Evolutionary conservation across 106 monocot genomes (phyloP).

Genomic region (Hemerocallis citrina): DNA sequence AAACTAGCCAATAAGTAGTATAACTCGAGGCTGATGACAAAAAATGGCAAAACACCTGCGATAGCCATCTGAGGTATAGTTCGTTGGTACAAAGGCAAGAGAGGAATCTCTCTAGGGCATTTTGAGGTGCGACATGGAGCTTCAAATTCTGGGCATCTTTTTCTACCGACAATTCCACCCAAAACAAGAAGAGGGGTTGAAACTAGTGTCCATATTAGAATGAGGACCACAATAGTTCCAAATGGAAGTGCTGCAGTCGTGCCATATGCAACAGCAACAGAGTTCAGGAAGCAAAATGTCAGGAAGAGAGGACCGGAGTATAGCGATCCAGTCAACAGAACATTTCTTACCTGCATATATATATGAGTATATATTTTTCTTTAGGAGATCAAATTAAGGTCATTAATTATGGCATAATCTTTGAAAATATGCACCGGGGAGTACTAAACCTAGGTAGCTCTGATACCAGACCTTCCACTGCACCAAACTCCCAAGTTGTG

Average conservation of each 20-base stretch:
- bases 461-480: too few species aligned
- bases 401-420: not conserved
- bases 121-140: slow-evolving; percentile 37
- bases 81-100: slow-evolving; percentile 38
- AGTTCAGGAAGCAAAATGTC: slow-evolving; percentile 39
- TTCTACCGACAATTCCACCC: slow-evolving; percentile 43
- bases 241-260: slow-evolving; percentile 42
- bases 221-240: slow-evolving; percentile 41
- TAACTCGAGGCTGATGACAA: too few species aligned
- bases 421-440: not conserved
- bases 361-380: not conserved
- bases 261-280: slow-evolving; percentile 31
- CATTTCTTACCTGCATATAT: slow-evolving; percentile 31
- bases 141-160: slow-evolving; percentile 26
- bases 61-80: too few species aligned
- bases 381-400: not conserved
- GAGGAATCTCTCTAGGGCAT: slow-evolving; percentile 38
- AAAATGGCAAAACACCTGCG: too few species aligned
- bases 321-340: slow-evolving; percentile 37
- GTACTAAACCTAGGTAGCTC: too few species aligned
- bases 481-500: too few species aligned
- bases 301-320: too few species aligned
- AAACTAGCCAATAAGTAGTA: too few species aligned
- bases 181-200: slow-evolving; percentile 38
- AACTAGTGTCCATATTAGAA: slow-evolving; percentile 34